These are phyloP conservation scores for Aspergillus affinis DNA, from an alignment of 495 filamentous ascomycete genomes.

Conservation along the genomic window DNA sequence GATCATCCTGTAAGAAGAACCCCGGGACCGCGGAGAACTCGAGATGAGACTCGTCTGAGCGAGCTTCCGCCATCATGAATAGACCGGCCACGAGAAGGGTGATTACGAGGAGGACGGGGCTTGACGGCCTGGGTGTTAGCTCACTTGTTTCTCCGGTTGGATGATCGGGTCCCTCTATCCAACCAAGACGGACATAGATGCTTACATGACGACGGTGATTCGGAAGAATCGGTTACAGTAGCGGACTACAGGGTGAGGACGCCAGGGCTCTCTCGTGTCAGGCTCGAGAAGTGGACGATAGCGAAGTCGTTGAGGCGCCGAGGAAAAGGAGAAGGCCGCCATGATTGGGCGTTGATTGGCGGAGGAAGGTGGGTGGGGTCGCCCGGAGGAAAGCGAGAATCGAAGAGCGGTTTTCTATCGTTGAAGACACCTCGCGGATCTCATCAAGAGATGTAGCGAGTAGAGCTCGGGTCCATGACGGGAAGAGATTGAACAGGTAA, in stretches of 20 bases:
- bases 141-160: not conserved
- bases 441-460: not conserved
- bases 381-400: not conserved
- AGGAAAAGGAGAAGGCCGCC: not conserved
- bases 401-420: not conserved
- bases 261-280: not conserved
- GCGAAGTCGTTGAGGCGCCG: not conserved
- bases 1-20: slow-evolving; percentile 73
- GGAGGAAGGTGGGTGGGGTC: not conserved
- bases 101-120: slow-evolving; percentile 8
- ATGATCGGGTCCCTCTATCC: not conserved
- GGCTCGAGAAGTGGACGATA: not conserved
- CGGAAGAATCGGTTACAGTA: slow-evolving; percentile 1
- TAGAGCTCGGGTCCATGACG: not conserved
- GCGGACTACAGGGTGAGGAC: not conserved
- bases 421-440: not conserved
- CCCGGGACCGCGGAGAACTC: slow-evolving; percentile 55
- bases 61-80: slow-evolving; percentile 9
- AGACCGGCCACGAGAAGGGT: slow-evolving; percentile 9
- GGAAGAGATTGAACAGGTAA: not conserved
- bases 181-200: not conserved
- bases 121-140: not conserved
- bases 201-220: slow-evolving; percentile 8
- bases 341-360: not conserved
- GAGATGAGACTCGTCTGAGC: slow-evolving; percentile 19